phyloP scores from a whole-genome alignment of 1,284 basidiomycete genomes.

The Boletus chippewaensis region DNA sequence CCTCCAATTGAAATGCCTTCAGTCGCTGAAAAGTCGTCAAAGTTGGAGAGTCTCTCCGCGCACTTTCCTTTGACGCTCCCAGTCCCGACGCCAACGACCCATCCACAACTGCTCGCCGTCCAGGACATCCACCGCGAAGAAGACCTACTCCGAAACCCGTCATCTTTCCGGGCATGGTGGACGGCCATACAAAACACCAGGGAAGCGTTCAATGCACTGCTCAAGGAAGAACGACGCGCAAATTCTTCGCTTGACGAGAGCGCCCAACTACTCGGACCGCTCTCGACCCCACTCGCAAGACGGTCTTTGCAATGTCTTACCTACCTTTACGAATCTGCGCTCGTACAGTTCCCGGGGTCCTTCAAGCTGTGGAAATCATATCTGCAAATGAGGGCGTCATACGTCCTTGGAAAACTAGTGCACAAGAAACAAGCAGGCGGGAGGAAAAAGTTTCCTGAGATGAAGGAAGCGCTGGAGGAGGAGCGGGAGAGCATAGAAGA shows the following conservation, averaged over 20 bases:
- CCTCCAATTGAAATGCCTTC: conserved; percentile 49
- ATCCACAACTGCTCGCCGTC: conserved; percentile 69
- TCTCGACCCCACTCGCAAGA: conserved; percentile 68
- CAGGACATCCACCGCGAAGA: conserved; percentile 87
- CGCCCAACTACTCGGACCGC: conserved; percentile 57
- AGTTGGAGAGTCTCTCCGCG: conserved; percentile 48
- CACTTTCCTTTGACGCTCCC: conserved; percentile 82
- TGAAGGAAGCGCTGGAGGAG: conserved; percentile 83
- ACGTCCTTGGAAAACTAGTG: conserved; percentile 73
- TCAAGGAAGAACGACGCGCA: conserved; percentile 49
- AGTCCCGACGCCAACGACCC: conserved; percentile 72
- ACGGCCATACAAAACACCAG: conserved; percentile 75
- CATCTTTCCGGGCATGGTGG: conserved; percentile 90
- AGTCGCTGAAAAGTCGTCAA: conserved; percentile 39
- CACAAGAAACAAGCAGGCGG: conserved; percentile 75
- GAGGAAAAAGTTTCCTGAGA: conserved; percentile 82
- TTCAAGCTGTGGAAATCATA: conserved; percentile 98
- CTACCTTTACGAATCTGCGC: conserved; percentile 89
- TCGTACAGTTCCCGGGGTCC: conserved; percentile 81
- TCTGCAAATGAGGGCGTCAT: conserved; percentile 76
- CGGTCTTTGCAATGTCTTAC: conserved; percentile 77
- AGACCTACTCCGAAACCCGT: conserved; percentile 90
- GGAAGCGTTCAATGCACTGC: conserved; percentile 53
- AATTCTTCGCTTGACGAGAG: conserved; percentile 43
- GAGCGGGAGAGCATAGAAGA: conserved; percentile 70